Evolutionary conservation across 176 grass and related monocot species (phyloP).

Genomic region (Tillandsia fasciculata): DNA sequence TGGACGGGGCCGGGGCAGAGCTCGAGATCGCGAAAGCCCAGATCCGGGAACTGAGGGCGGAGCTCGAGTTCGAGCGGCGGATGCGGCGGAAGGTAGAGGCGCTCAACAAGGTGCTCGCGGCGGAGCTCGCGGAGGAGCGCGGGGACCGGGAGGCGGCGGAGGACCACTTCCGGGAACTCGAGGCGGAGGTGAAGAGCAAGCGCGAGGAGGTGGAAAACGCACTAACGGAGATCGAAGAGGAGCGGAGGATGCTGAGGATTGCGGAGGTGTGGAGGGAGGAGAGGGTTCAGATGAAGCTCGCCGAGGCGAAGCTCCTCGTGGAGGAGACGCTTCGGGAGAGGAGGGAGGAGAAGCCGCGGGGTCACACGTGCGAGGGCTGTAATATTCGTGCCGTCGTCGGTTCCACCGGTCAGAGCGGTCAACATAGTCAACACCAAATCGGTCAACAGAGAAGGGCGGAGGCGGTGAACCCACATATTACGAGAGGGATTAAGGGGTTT

Average conservation of each 20-base stretch:
- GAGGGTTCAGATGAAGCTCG: constrained; percentile 71
- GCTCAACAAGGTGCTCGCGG: constrained; percentile 28
- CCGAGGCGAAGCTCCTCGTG: constrained; percentile 45
- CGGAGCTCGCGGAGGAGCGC: constrained; percentile 58
- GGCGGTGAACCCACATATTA: constrained; percentile 74
- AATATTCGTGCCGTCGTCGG: background rate
- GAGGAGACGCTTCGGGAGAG: constrained; percentile 56
- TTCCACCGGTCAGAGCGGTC: constrained; percentile 21
- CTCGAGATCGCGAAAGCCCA: constrained; percentile 29
- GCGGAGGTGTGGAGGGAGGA: constrained; percentile 86
- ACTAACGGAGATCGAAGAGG: constrained; percentile 39
- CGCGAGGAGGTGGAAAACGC: constrained; percentile 19
- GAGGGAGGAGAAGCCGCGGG: constrained; percentile 15
- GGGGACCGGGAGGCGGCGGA: constrained; percentile 36
- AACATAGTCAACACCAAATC: constrained; percentile 1
- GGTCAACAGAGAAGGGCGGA: constrained; percentile 25
- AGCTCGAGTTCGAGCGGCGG: constrained; percentile 54
- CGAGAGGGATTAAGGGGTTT: constrained; percentile 77
- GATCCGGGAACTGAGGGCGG: constrained; percentile 28
- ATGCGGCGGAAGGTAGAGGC: constrained; percentile 57
- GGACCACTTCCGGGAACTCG: constrained; percentile 23
- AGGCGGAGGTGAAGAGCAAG: constrained; percentile 33
- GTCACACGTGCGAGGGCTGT: constrained; percentile 3
- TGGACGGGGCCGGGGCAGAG: constrained; percentile 17
- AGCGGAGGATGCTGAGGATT: constrained; percentile 58